Percentiles rank a stretch among this genome's conserved stretches.
phyloP scores from a whole-genome alignment of 2,329 filamentous ascomycete species.

The Ophiostoma australiae region DNA sequence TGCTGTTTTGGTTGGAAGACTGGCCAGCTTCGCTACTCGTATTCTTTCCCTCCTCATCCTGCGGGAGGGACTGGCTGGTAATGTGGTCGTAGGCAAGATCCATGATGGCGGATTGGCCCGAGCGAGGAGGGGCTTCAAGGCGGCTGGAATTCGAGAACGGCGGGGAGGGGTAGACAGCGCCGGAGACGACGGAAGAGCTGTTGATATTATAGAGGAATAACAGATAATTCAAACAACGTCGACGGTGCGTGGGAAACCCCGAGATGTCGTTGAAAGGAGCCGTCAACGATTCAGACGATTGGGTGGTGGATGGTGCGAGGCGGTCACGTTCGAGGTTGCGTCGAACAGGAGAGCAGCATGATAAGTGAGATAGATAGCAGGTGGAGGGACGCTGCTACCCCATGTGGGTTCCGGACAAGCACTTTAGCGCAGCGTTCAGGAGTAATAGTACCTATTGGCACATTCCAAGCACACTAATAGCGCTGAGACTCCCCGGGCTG shows the following conservation, averaged over 20 bases:
- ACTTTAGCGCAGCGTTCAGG: constrained; percentile 16
- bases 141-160: neutral
- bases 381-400: constrained; percentile 17
- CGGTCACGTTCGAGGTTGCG: constrained; percentile 18
- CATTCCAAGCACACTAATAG: neutral
- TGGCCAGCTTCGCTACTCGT: constrained; percentile 29
- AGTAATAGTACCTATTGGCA: neutral
- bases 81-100: constrained; percentile 98
- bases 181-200: neutral
- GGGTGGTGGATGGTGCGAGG: constrained; percentile 16
- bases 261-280: neutral
- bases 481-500: neutral
- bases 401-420: constrained; percentile 18
- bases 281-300: constrained; percentile 17
- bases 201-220: neutral
- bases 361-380: constrained; percentile 13
- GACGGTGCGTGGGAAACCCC: neutral
- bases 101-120: constrained; percentile 50
- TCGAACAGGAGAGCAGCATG: constrained; percentile 13
- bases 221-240: neutral
- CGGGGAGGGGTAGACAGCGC: neutral
- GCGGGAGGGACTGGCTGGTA: constrained; percentile 69
- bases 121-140: neutral
- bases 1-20: neutral
- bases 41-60: constrained; percentile 47